Evolutionary conservation across 805 yeast genomes (phyloP).

Genomic region (Candida schatavii): DNA sequence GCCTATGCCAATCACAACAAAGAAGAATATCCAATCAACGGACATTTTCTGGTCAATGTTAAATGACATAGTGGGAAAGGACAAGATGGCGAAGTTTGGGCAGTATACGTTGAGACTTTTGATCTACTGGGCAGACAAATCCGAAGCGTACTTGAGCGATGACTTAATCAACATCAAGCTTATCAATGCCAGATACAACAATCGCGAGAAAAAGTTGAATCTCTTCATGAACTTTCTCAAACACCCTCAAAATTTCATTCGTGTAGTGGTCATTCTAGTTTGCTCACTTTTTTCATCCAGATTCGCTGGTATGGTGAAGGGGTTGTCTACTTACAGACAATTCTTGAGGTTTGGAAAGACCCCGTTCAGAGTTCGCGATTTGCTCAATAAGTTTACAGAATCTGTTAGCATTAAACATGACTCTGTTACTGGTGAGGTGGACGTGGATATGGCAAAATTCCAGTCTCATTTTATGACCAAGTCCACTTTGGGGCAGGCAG

Average conservation of each 20-base stretch:
- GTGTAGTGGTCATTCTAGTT: conserved; percentile 31
- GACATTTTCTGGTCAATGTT: conserved; percentile 53
- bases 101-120: conserved; percentile 58
- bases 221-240: conserved; percentile 32
- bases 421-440: conserved; percentile 3
- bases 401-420: conserved; percentile 4
- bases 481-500: conserved; percentile 45
- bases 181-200: conserved; percentile 31
- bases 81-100: conserved; percentile 62
- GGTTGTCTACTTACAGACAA: conserved; percentile 59
- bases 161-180: conserved; percentile 27
- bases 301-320: conserved; percentile 43
- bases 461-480: conserved; percentile 29
- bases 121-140: conserved; percentile 42
- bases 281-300: conserved; percentile 40
- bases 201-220: conserved; percentile 29
- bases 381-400: conserved; percentile 28
- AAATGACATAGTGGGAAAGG: conserved; percentile 64
- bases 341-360: conserved; percentile 67
- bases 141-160: conserved; percentile 34
- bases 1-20: background rate
- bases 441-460: conserved; percentile 12
- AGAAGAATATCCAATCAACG: conserved; percentile 19
- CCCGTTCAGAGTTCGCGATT: conserved; percentile 51
- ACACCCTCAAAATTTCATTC: conserved; percentile 37